Conservation (phyloP, 1,284 basidiomycete genomes). For the Moesziomyces globuligerus region DNA sequence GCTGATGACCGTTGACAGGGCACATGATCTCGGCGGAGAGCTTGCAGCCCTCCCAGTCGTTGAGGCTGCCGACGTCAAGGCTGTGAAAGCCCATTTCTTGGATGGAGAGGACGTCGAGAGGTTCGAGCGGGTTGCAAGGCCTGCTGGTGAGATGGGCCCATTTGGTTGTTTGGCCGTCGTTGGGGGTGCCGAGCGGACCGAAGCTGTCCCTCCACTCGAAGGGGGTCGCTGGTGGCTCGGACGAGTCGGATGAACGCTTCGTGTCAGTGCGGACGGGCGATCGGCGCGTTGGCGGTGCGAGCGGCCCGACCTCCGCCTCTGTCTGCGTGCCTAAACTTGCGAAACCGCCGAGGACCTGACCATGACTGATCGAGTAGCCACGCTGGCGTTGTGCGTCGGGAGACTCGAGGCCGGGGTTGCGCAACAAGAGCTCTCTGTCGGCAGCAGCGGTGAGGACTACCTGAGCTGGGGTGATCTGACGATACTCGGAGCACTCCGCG, state of each 20-base stretch:
- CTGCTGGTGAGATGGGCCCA: conserved; percentile 32
- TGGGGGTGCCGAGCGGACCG: conserved; percentile 1
- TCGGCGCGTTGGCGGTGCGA: conserved; percentile 8
- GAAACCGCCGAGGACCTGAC: conserved; percentile 43
- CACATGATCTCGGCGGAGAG: conserved; percentile 48
- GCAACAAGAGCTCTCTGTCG: conserved; percentile 14
- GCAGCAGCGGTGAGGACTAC: conserved; percentile 35
- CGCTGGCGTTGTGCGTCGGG: conserved; percentile 8
- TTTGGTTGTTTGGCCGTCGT: conserved; percentile 7
- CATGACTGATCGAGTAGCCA: conserved; percentile 25
- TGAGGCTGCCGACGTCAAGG: conserved; percentile 56
- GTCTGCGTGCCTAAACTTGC: conserved; percentile 40
- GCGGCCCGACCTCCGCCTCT: conserved; percentile 6
- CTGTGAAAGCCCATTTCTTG: conserved; percentile 62
- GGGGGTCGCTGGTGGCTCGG: conserved; percentile 24
- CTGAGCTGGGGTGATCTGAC: conserved; percentile 53
- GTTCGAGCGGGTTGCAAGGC: conserved; percentile 47
- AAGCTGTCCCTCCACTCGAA: conserved; percentile 44
- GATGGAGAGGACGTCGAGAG: conserved; percentile 58
- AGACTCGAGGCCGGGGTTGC: conserved; percentile 1
- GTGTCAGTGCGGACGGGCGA: conserved; percentile 17
- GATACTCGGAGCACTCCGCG: conserved; percentile 50
- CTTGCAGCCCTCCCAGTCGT: conserved; percentile 58
- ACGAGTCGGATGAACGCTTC: conserved; percentile 25
- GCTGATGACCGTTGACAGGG: conserved; percentile 33